Conservation (phyloP, 106 monocot genomes). For the Dactylorhiza incarnata region DNA sequence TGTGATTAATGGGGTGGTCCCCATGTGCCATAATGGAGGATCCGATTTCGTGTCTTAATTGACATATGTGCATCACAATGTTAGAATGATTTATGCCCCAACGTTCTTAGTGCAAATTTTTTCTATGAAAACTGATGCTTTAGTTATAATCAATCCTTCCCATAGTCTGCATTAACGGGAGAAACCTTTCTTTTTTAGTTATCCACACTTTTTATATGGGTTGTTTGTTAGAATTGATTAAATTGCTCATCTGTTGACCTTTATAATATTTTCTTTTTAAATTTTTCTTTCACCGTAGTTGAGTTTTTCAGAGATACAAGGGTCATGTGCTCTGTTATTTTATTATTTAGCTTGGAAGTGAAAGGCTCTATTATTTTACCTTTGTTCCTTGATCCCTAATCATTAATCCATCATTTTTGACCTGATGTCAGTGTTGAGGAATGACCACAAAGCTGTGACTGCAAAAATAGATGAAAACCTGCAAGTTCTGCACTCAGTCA, state of each 20-base stretch:
- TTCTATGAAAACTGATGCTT: too few species aligned
- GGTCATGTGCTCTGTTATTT: neutral
- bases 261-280: neutral
- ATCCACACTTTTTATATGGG: too few species aligned
- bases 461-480: conserved; percentile 44
- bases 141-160: too few species aligned
- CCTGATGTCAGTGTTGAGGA: conserved; percentile 25
- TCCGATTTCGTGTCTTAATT: too few species aligned
- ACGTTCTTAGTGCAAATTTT: too few species aligned
- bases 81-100: too few species aligned
- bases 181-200: too few species aligned
- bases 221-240: neutral
- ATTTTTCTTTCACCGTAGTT: neutral
- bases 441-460: conserved; percentile 43
- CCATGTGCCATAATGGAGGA: too few species aligned
- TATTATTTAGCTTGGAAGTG: neutral
- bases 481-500: conserved; percentile 43
- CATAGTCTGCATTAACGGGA: too few species aligned
- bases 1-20: too few species aligned
- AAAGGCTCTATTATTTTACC: neutral
- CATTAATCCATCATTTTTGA: neutral
- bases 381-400: neutral
- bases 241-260: neutral
- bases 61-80: too few species aligned
- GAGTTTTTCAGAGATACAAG: neutral